Conservation (phyloP, 768 basidiomycete genomes). For the Serendipita vermifera region DNA sequence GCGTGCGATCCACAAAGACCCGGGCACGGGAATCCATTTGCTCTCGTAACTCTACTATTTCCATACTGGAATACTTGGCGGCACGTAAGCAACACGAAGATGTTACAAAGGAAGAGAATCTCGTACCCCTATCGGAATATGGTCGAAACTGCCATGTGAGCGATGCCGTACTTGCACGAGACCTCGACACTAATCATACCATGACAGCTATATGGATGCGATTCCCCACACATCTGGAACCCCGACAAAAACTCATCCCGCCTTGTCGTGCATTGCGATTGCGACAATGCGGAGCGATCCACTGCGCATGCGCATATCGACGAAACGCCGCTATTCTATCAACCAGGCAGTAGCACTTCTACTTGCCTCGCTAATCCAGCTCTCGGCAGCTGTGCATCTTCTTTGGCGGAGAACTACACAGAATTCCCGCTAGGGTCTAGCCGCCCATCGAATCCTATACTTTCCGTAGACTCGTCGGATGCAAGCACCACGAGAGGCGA, state of each 20-base stretch:
- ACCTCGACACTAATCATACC: neutral
- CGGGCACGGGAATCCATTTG: neutral
- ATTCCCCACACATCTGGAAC: conserved; percentile 1
- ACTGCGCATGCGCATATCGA: neutral
- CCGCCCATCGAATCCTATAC: no score
- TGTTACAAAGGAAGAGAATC: neutral
- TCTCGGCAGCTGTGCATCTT: no score
- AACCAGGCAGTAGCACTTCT: neutral
- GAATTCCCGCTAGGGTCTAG: no score
- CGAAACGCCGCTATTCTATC: neutral
- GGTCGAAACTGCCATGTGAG: conserved; percentile 6
- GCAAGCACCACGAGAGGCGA: no score
- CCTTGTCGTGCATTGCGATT: neutral
- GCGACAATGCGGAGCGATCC: neutral
- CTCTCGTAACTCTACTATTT: conserved; percentile 3
- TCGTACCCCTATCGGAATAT: conserved; percentile 3
- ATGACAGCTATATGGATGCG: conserved; percentile 3
- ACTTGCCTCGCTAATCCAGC: neutral
- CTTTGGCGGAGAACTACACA: no score
- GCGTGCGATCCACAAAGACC: no score
- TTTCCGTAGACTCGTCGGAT: no score
- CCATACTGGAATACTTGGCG: neutral
- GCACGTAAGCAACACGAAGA: neutral
- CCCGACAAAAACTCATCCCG: conserved; percentile 8
- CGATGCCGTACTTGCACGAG: neutral